Evolutionary conservation across 2,329 filamentous ascomycete species (phyloP), one percentile per base, ranked within the genome.

Genomic region (Coniochaeta ligniaria): DNA sequence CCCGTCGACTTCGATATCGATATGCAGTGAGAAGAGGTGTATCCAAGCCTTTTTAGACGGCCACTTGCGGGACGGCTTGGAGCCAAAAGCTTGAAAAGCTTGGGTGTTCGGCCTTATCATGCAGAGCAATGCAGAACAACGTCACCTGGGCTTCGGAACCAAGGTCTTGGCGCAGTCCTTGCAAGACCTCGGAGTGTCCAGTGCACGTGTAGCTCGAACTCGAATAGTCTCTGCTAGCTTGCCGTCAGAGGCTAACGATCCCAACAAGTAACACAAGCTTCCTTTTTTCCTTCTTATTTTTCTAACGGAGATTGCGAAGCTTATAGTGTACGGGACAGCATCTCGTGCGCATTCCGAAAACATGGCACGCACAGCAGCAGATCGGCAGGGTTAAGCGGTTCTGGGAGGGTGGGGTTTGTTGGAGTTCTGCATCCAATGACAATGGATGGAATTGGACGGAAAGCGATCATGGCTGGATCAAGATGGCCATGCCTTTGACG

Each of bases 111-210:
- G 59, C 24, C 55, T 57, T 22, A 41, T 38, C 45, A 59, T 59
- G 58, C 58, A 55, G 31, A 8, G 41, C 59, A 57, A 59, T 59
- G 58, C 58, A 55, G 31, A 8, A 54, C 59, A 57, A 58, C 59
- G 59, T 50, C 59, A 60, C 54, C 54, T 60, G 59, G 43, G 26
- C 31, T 12, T 4, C 14, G 26, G 7, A n/a, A 26, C 26, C 5
- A 52, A 52, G 12, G 24, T 28, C 47, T 52, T 31, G 47, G 47
- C 43, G 20, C 43, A 47, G 12, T 43, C 38, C 14, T 43, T 6
- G 38, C 6, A 36, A 36, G n/a, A 14, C 35, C 5, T 31, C 28
- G 9, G 9, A 47, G 20, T 43, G 16, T 11, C 14, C 38, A 43
- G 16, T 31, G 28, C 28, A 31, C 28, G 28, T 31, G 28, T 31